Evolutionary conservation across 345 rosid species (phyloP), one percentile per base, ranked within the genome.

Genomic region (Populus alba): DNA sequence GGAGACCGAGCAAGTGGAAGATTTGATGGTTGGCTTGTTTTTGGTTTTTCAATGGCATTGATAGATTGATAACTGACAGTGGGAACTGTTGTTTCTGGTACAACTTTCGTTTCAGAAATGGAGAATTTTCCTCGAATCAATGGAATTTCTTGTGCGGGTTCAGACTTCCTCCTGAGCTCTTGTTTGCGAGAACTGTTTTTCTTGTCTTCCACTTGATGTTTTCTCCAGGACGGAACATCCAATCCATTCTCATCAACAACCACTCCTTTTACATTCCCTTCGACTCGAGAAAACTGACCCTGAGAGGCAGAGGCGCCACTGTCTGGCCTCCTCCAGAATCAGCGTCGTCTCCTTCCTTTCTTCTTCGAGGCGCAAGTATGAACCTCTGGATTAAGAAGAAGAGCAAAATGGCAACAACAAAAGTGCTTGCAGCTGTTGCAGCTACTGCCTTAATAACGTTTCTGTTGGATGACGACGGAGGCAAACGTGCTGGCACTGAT

Each of bases 181-280:
- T 81, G 75, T 75, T 81, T 87, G 31, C 66, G 73, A 22, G 78
- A 84, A 63, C 83, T 76, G 31, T 33, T 61, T 66, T 49, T 81
- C 75, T 65, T 83, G n/a, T 75, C 82, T 27, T 84, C 85, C 9
- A 43, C 85, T 71, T 89, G 83, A 37, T 88, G 86, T 73, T 83
- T 83, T 73, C 85, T 90, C 97, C 97, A 93, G 47, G 92, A 95
- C 73, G 91, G 79, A 71, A 93, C 94, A 79, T 93, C 97, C 67
- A 90, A 81, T 1, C 98, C 98, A 29, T 92, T 75, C 77, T 92
- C 98, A 66, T 95, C 95, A 33, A 90, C 87, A 13, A 92, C 86
- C 81, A 92, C 12, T 9, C 91, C 93, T 75, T 85, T 85, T 41
- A 90, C 57, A 77, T 83, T 83, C 41, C 89, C 88, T 25, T 84